A percentile compares a stretch with the other conserved stretches of the same genome.
These are phyloP conservation scores for Tricholomella constricta DNA, from an alignment of 768 basidiomycete species.

Conservation along the genomic window DNA sequence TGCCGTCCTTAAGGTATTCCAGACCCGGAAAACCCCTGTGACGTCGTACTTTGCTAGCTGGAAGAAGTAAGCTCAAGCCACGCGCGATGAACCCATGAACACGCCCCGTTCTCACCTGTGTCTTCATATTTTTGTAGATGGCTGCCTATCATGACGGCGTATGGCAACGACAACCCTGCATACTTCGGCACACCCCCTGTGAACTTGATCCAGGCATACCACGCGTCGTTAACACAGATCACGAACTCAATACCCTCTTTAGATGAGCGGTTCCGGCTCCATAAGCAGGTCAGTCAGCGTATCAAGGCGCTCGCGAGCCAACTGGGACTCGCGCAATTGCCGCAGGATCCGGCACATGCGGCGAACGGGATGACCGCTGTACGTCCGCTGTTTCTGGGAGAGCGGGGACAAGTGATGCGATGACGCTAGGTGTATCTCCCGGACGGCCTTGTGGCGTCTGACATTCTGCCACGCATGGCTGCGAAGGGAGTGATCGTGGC, in stretches of 20 bases:
- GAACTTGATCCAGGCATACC: slow-evolving; percentile 84
- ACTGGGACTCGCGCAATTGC: slow-evolving; percentile 70
- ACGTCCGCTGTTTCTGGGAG: slow-evolving; percentile 9
- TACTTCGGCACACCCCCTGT: slow-evolving; percentile 92
- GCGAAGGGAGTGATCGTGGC: slow-evolving; percentile 75
- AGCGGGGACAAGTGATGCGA: neutral
- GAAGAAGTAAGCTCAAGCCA: slow-evolving; percentile 54
- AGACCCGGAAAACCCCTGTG: slow-evolving; percentile 58
- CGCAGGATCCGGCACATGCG: slow-evolving; percentile 51
- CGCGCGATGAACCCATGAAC: slow-evolving; percentile 4
- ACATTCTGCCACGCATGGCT: slow-evolving; percentile 67
- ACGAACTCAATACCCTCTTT: slow-evolving; percentile 59
- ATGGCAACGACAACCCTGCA: slow-evolving; percentile 70
- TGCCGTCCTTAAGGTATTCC: slow-evolving; percentile 44
- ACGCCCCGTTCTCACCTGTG: neutral
- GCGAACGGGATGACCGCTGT: slow-evolving; percentile 93
- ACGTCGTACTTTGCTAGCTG: slow-evolving; percentile 81
- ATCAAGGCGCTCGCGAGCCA: slow-evolving; percentile 63
- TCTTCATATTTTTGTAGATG: slow-evolving; percentile 45
- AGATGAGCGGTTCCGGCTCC: slow-evolving; percentile 68
- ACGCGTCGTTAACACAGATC: slow-evolving; percentile 73
- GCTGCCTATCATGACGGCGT: slow-evolving; percentile 86
- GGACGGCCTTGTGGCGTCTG: slow-evolving; percentile 64
- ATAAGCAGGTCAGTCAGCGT: slow-evolving; percentile 62
- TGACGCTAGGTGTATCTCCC: slow-evolving; percentile 64